phyloP scores from a whole-genome alignment of 2,329 filamentous ascomycete species.

The Huntiella decipiens region DNA sequence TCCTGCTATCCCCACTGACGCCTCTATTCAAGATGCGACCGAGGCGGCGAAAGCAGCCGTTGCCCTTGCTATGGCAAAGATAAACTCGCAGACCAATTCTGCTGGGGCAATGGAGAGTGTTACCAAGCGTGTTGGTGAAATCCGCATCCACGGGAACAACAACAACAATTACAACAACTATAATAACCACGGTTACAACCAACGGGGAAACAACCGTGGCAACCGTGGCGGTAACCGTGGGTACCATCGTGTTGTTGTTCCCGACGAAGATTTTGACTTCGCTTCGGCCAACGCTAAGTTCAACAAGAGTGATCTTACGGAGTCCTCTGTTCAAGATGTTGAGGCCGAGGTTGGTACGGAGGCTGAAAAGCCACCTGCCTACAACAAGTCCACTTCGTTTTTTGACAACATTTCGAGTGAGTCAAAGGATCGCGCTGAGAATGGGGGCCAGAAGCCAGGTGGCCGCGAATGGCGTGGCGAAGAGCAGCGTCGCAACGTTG shows the following conservation, averaged over 20 bases:
- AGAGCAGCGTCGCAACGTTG: constrained; percentile 88
- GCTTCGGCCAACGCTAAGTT: constrained; percentile 34
- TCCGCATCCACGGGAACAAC: constrained; percentile 44
- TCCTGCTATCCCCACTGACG: constrained; percentile 18
- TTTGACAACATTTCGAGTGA: constrained; percentile 98
- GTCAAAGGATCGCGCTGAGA: constrained; percentile 68
- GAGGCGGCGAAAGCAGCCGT: constrained; percentile 58
- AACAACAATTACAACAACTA: constrained; percentile 24
- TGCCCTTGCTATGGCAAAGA: constrained; percentile 61
- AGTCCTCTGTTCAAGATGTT: neutral
- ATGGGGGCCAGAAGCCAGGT: constrained; percentile 45
- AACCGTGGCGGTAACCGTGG: constrained; percentile 17
- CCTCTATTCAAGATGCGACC: constrained; percentile 45
- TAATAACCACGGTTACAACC: neutral
- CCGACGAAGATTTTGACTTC: constrained; percentile 84
- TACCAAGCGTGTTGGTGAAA: constrained; percentile 56
- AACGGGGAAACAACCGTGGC: neutral
- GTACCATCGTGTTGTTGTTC: constrained; percentile 64
- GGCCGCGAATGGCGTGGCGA: constrained; percentile 80
- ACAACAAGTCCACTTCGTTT: constrained; percentile 81
- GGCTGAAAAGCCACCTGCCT: constrained; percentile 34
- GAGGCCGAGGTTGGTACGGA: constrained; percentile 60
- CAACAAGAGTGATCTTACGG: constrained; percentile 20
- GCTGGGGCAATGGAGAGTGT: constrained; percentile 44
- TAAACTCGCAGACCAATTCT: constrained; percentile 19